Evolutionary conservation across 306 rosid genomes (phyloP).

Genomic region (Sesbania bispinosa): DNA sequence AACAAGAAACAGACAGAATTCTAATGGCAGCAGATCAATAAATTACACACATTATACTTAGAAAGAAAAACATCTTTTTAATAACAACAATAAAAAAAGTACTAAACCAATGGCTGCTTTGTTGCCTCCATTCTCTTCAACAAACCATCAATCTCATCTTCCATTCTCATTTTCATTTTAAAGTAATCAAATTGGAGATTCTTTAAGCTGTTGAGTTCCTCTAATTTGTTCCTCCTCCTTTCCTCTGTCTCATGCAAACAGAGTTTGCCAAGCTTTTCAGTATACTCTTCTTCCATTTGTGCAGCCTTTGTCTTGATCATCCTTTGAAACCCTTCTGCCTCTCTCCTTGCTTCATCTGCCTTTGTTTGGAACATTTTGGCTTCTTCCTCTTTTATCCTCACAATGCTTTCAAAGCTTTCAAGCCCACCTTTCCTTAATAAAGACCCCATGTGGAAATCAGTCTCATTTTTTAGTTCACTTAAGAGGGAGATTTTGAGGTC

Average conservation of each 20-base stretch:
- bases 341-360: slow-evolving; percentile 79
- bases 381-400: slow-evolving; percentile 74
- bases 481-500: slow-evolving; percentile 46
- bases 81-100: not conserved
- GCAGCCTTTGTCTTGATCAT: slow-evolving; percentile 45
- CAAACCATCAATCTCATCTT: slow-evolving; percentile 65
- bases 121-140: slow-evolving; percentile 82
- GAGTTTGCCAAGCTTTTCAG: slow-evolving; percentile 48
- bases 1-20: slow-evolving; percentile 24
- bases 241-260: slow-evolving; percentile 59
- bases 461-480: slow-evolving; percentile 36
- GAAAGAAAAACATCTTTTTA: not conserved
- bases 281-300: slow-evolving; percentile 60
- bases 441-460: slow-evolving; percentile 44
- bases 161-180: slow-evolving; percentile 79
- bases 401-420: slow-evolving; percentile 74
- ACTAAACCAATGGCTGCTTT: slow-evolving; percentile 55
- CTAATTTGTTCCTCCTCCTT: slow-evolving; percentile 56
- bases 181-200: slow-evolving; percentile 60
- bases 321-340: slow-evolving; percentile 59
- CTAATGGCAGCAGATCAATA: slow-evolving; percentile 2
- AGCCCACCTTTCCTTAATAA: slow-evolving; percentile 44
- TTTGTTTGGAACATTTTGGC: slow-evolving; percentile 75
- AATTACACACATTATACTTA: slow-evolving; percentile 29
- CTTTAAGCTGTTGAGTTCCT: slow-evolving; percentile 63